These are phyloP conservation scores for Acanthamoeba lenticulata DNA, from an alignment of 208 protist genomes.

Conservation along the genomic window DNA sequence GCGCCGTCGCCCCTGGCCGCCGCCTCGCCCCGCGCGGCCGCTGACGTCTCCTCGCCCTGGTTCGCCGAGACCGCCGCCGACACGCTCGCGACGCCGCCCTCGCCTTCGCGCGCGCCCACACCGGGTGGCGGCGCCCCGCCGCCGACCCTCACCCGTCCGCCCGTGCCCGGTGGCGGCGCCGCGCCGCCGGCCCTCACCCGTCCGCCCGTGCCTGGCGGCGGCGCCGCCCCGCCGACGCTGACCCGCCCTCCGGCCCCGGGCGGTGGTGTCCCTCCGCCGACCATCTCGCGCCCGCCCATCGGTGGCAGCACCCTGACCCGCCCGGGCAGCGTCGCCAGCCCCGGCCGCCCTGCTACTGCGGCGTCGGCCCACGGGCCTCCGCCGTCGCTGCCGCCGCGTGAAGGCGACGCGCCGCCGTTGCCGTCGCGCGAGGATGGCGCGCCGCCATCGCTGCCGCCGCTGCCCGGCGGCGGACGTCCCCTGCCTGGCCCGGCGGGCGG, in stretches of 20 bases:
- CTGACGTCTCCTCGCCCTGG: not conserved
- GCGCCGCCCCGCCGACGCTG: not conserved
- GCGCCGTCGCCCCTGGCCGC: not conserved
- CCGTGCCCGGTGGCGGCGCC: not conserved
- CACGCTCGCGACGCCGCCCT: not conserved
- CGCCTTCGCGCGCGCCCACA: not conserved
- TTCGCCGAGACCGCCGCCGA: not conserved
- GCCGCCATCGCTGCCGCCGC: not conserved
- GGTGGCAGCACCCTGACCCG: not conserved
- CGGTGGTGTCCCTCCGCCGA: not conserved
- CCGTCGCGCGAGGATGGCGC: not conserved
- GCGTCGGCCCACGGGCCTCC: not conserved
- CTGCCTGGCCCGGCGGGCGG: not conserved
- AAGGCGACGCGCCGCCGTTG: not conserved
- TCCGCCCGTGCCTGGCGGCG: not conserved
- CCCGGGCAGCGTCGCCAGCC: no score
- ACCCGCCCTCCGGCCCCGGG: not conserved
- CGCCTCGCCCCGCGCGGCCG: not conserved
- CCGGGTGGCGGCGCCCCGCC: not conserved
- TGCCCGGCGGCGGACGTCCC: not conserved
- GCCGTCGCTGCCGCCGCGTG: not conserved
- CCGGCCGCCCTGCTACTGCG: not conserved
- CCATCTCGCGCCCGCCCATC: not conserved
- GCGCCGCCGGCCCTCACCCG: not conserved
- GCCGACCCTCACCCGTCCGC: not conserved